Percentiles rank a stretch among this genome's conserved stretches.
Evolutionary conservation across 1,284 basidiomycete genomes (phyloP).

Genomic region (Pisolithus thermaeus): DNA sequence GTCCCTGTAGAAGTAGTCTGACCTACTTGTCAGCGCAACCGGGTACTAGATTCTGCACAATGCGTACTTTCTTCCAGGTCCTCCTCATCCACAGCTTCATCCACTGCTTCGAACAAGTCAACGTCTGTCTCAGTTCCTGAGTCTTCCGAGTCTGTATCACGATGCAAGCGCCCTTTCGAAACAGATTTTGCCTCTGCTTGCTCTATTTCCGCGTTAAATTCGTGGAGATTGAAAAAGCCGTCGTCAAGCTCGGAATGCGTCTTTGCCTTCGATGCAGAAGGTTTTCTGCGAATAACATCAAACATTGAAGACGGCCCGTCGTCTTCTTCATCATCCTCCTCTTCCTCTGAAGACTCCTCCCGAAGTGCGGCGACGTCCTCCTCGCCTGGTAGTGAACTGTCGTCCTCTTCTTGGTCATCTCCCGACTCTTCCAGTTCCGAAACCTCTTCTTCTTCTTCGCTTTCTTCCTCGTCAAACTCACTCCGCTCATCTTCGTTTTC

Average conservation of each 20-base stretch:
- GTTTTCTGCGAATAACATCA: constrained; percentile 25
- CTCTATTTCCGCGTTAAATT: constrained; percentile 87
- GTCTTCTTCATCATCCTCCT: constrained; percentile 35
- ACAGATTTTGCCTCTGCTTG: constrained; percentile 66
- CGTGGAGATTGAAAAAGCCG: constrained; percentile 85
- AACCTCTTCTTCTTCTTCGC: constrained; percentile 14
- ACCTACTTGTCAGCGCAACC: constrained; percentile 3
- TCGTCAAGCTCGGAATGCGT: constrained; percentile 79
- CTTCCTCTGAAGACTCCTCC: constrained; percentile 46
- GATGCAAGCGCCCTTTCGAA: constrained; percentile 57
- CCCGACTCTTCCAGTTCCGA: constrained; percentile 20
- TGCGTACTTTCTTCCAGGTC: constrained; percentile 39
- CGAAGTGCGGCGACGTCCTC: constrained; percentile 39
- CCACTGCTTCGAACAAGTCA: constrained; percentile 68
- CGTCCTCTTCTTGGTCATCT: constrained; percentile 29
- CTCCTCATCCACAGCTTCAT: constrained; percentile 35
- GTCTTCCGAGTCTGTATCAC: constrained; percentile 46
- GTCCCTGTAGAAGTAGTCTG: constrained; percentile 63
- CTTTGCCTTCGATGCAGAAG: constrained; percentile 19
- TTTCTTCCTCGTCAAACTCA: constrained; percentile 22
- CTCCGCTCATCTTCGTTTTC: constrained; percentile 17
- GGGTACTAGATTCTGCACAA: background rate
- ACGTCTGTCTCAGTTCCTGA: constrained; percentile 45
- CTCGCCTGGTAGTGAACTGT: constrained; percentile 30
- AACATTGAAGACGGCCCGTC: constrained; percentile 22